A percentile compares a stretch with the other conserved stretches of the same genome.
Evolutionary conservation across 495 filamentous ascomycete species (phyloP).

Genomic region (Xylaria cubensis): DNA sequence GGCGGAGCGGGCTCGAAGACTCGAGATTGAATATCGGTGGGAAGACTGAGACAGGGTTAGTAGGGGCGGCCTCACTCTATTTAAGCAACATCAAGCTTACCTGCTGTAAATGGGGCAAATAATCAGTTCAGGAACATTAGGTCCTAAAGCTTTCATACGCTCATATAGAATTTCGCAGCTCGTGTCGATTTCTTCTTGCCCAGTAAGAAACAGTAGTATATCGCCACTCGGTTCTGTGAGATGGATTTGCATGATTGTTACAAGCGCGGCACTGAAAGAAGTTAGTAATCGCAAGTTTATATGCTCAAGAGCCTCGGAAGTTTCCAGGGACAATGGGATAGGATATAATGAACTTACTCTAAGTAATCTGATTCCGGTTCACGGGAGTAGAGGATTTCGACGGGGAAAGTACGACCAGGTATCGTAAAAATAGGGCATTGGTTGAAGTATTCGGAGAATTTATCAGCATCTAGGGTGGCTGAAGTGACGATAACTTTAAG

Average conservation of each 20-base stretch:
- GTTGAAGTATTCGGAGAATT: constrained; percentile 96
- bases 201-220: constrained; percentile 94
- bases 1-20: constrained; percentile 94
- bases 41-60: constrained; percentile 21
- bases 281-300: constrained; percentile 3
- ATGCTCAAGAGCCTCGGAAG: neutral
- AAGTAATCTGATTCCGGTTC: constrained; percentile 97
- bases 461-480: constrained; percentile 95
- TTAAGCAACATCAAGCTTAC: constrained; percentile 52
- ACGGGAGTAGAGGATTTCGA: constrained; percentile 91
- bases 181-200: constrained; percentile 98
- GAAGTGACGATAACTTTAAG: constrained; percentile 95
- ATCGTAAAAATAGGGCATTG: constrained; percentile 95
- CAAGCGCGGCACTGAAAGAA: constrained; percentile 68
- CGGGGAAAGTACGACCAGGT: constrained; percentile 91
- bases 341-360: constrained; percentile 52
- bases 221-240: constrained; percentile 88
- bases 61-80: neutral
- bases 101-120: constrained; percentile 85
- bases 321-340: neutral
- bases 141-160: constrained; percentile 93
- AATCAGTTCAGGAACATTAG: constrained; percentile 87
- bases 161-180: constrained; percentile 91
- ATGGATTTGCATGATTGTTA: constrained; percentile 98
- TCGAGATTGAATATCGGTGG: constrained; percentile 86